Percentiles rank a stretch among this genome's conserved stretches.
phyloP scores from a whole-genome alignment of 306 rosid species.

The Mimosa pudica region DNA sequence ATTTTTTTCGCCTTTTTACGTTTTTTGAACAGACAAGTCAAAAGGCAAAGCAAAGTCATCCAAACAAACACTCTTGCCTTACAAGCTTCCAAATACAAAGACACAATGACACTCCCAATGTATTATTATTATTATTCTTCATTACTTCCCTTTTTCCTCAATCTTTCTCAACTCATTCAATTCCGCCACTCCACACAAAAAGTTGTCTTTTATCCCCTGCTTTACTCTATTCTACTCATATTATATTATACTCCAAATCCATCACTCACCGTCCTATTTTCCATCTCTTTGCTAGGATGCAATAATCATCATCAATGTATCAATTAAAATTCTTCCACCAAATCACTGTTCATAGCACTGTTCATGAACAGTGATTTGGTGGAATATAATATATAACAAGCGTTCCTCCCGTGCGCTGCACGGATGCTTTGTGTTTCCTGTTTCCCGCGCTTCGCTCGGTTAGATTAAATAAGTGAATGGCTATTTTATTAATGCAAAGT shows the following conservation, averaged over 20 bases:
- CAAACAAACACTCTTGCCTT: not conserved
- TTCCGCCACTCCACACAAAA: constrained; percentile 33
- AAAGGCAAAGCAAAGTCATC: constrained; percentile 18
- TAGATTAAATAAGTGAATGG: too few species aligned
- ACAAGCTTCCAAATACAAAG: constrained; percentile 14
- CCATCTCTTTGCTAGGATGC: constrained; percentile 20
- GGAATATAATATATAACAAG: too few species aligned
- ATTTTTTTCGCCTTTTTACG: too few species aligned
- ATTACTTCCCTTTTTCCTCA: constrained; percentile 15
- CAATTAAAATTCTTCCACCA: too few species aligned
- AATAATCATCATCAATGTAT: not conserved
- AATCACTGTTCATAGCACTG: too few species aligned
- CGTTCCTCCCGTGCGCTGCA: too few species aligned
- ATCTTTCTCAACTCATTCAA: constrained; percentile 20
- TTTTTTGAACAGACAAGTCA: not conserved
- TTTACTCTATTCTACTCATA: constrained; percentile 4
- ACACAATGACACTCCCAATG: constrained; percentile 17
- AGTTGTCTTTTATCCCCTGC: constrained; percentile 29
- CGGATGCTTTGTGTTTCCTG: too few species aligned
- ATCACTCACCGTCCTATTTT: constrained; percentile 19
- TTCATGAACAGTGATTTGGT: too few species aligned
- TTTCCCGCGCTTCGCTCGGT: too few species aligned
- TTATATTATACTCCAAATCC: constrained; percentile 1
- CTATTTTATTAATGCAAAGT: too few species aligned
- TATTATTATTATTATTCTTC: not conserved